phyloP scores from a whole-genome alignment of 2,329 filamentous ascomycete species.

The Colletotrichum sp. region DNA sequence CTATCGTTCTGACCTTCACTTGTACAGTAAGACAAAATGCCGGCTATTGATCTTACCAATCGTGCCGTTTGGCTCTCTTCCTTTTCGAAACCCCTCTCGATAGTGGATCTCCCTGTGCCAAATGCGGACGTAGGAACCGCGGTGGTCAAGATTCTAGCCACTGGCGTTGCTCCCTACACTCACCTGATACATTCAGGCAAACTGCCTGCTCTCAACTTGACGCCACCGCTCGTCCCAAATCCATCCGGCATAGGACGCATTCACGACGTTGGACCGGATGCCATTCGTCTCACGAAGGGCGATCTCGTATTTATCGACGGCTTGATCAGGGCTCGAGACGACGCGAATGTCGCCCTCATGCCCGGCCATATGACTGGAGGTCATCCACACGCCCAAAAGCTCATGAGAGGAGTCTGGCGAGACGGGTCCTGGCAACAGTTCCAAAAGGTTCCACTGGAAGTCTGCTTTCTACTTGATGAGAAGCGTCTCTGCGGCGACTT shows the following conservation, averaged over 20 bases:
- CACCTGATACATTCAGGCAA: background rate
- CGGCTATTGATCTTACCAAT: background rate
- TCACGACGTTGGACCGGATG: conserved; percentile 36
- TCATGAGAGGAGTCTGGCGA: conserved; percentile 32
- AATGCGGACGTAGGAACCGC: conserved; percentile 20
- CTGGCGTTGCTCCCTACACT: conserved; percentile 30
- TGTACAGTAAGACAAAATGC: background rate
- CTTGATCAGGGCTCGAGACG: conserved; percentile 34
- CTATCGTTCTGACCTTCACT: background rate
- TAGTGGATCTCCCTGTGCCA: conserved; percentile 22
- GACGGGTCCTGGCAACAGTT: conserved; percentile 35
- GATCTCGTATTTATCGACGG: conserved; percentile 38
- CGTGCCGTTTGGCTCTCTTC: conserved; percentile 6
- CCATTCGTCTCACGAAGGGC: conserved; percentile 31
- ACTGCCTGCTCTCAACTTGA: conserved; percentile 20
- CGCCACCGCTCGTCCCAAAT: conserved; percentile 37
- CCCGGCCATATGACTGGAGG: conserved; percentile 31
- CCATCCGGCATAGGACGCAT: conserved; percentile 38
- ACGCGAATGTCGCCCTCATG: conserved; percentile 28
- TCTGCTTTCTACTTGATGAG: conserved; percentile 35
- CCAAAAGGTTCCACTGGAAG: conserved; percentile 37
- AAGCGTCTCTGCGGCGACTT: conserved; percentile 27
- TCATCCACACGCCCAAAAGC: conserved; percentile 23
- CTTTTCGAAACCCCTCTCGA: background rate
- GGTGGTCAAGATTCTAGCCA: conserved; percentile 25